Evolutionary conservation across 345 rosid species (phyloP), one percentile per base, ranked within the genome.

Genomic region (Citrus mangshanensis): DNA sequence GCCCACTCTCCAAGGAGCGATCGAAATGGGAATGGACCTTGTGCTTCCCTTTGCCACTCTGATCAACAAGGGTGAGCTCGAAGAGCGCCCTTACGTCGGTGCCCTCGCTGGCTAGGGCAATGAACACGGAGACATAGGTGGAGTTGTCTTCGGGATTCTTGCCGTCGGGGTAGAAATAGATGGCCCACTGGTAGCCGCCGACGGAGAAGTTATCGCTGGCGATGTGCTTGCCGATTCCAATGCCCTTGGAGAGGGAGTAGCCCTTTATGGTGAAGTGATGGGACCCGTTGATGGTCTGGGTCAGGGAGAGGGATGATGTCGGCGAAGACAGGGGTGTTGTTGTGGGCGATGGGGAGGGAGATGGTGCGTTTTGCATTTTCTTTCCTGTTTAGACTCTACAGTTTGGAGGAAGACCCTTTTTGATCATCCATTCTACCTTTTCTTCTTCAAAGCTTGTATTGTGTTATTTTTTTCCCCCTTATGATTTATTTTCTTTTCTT

Each of bases 71-170:
- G 40, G 95, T 89, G 65, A 95, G 89, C 89, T 93, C 96, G 46
- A 95, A 95, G 6, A 93, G 86, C 25, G 97, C 97, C 71, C 96
- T 85, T 25, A 95, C 99, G 79, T 95, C 98, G 74, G 94, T 90
- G 35, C 98, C 98, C 55, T 95, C 98, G 90, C 96, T 95, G 72
- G 99, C 97, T 4, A 95, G 89, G 22, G 98, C 98, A 34, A 95
- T 94, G 80, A 95, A 95, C 7, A 93, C 93, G 9, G 96, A 93
- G 58, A 95, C 98, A 54, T 93, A 95, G 4, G 89, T 81, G 3
- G 98, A 90, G 78, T 87, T 89, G 75, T 91, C 98, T 76, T 95
- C 99, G 0, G 96, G 93, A 67, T 93, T 93, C 82, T 93, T 95
- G 1, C 98, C 98, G 66, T 95, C 98, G 0, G 96, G 96, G 62